Base-by-base conservation (phyloP, 768 basidiomycete species). In the Podaxis sp. region DNA sequence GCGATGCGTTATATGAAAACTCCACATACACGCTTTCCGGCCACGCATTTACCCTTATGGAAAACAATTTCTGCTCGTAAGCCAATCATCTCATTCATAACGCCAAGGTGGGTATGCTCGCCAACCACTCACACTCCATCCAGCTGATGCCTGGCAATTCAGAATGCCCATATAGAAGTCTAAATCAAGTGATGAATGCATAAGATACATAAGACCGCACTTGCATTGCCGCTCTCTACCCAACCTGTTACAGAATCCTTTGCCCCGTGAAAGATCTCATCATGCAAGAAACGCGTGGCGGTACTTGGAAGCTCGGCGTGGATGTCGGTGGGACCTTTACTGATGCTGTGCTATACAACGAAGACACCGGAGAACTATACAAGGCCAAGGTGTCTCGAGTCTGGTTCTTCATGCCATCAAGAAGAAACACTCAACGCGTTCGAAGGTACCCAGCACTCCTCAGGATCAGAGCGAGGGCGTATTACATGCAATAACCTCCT, bases 391-490 rank as follows among this genome's bases (percentile, higher is more conserved):
- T 71, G 41, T 19, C 19, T 38, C 15, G 6, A 43, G 13, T 43
- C 43, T 25, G 40, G 33, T 41, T 25, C 15, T 15, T 27, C 43
- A 33, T 33, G 6, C 24, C 38, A 2, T 5, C n/a, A 22, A 8
- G 22, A 17, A 8, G 58, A 11, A 13, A 29, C 17, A 19, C 37
- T 63, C 43, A 56, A 33, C 40, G 1, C 7, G 3, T 13, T 49
- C 13, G 5, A 38, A 69, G 68, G 66, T 66, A 17, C 69, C 64
- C 11, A 70, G 68, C 36, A 73, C 72, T 15, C 69, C 70, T 12
- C 61, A 71, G 17, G 72, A 73, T 61, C 72, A 72, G 53, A 70
- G 69, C 17, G 62, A 70, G 50, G 72, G 71, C 29, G 72, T 73
- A 13, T 60, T 69, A 27, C 63, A 65, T 36, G 70, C 67, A 1